A percentile compares a stretch with the other conserved stretches of the same genome.
phyloP scores from a whole-genome alignment of 805 yeast genomes.

The Candida bentonensis region DNA sequence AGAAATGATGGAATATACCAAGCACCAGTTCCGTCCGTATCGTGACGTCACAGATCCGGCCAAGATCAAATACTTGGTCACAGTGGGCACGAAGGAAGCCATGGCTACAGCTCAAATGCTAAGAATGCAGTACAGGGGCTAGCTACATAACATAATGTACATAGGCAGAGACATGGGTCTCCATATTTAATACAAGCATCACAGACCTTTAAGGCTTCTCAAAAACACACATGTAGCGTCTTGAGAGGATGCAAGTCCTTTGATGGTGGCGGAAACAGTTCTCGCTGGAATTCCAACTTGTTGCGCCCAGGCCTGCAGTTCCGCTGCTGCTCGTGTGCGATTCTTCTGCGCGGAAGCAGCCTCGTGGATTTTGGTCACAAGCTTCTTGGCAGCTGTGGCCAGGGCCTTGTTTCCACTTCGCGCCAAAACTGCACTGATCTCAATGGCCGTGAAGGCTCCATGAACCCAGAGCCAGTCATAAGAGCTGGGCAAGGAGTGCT shows the following conservation, averaged over 20 bases:
- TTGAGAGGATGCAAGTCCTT: not conserved
- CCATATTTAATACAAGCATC: no score
- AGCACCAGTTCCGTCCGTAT: not conserved
- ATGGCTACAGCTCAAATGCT: conserved; percentile 1
- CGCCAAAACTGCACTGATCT: not conserved
- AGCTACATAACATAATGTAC: no score
- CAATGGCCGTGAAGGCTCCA: not conserved
- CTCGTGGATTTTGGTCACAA: not conserved
- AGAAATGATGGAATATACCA: not conserved
- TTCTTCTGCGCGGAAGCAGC: not conserved
- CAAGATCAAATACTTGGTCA: not conserved
- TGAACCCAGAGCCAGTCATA: not conserved
- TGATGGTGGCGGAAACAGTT: not conserved
- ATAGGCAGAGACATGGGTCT: no score
- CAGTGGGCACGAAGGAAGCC: not conserved
- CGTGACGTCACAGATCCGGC: not conserved
- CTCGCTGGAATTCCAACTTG: not conserved
- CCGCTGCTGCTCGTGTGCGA: not conserved
- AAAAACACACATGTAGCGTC: not conserved
- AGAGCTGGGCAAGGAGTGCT: not conserved
- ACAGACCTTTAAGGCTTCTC: not conserved
- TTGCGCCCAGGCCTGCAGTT: not conserved
- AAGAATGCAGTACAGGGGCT: not conserved
- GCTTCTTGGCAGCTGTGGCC: not conserved
- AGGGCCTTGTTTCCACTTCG: not conserved